Percentiles rank a stretch among this genome's conserved stretches.
Evolutionary conservation across 352 stramenopile genomes (phyloP).

Genomic region (Globisporangium echinulatum): DNA sequence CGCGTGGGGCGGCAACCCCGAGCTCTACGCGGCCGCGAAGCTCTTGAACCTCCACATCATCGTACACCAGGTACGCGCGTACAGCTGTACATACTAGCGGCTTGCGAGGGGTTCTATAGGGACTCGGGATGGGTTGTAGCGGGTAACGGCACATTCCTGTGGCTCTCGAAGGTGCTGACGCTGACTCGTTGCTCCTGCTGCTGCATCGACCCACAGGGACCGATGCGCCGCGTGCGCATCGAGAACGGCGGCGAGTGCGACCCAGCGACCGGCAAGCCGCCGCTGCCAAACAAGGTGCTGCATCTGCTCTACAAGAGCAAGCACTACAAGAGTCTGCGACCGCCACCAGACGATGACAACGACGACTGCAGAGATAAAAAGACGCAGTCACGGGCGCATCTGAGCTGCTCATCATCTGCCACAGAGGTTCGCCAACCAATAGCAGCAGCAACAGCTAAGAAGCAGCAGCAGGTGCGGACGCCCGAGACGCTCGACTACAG

Average conservation of each 20-base stretch:
- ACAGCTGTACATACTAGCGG: too few relatives aligned
- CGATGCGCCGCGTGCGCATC: slow-evolving; percentile 34
- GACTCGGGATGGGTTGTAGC: too few relatives aligned
- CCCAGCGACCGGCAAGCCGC: slow-evolving; percentile 7
- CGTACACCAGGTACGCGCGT: slow-evolving; percentile 29
- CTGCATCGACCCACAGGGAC: slow-evolving; percentile 8
- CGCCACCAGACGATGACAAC: slow-evolving; percentile 1
- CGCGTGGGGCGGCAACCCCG: slow-evolving; percentile 53
- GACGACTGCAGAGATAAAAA: not conserved
- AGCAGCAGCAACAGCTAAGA: not conserved
- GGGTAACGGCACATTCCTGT: too few relatives aligned
- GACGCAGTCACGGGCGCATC: not conserved
- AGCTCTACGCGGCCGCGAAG: slow-evolving; percentile 49
- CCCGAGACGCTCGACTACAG: not conserved
- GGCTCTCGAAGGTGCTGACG: too few relatives aligned
- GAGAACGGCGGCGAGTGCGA: slow-evolving; percentile 25
- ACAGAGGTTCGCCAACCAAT: too few relatives aligned
- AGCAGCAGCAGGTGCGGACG: slow-evolving; percentile 10
- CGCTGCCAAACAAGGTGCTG: slow-evolving; percentile 23
- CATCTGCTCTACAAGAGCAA: slow-evolving; percentile 43
- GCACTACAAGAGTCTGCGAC: slow-evolving; percentile 49
- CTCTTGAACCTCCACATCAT: slow-evolving; percentile 59
- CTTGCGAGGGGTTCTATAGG: slow-evolving; percentile 1
- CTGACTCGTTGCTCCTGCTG: too few relatives aligned
- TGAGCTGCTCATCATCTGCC: too few relatives aligned